Conservation (phyloP, 2,329 filamentous ascomycete species). For the Tolypocladium guangdongense region DNA sequence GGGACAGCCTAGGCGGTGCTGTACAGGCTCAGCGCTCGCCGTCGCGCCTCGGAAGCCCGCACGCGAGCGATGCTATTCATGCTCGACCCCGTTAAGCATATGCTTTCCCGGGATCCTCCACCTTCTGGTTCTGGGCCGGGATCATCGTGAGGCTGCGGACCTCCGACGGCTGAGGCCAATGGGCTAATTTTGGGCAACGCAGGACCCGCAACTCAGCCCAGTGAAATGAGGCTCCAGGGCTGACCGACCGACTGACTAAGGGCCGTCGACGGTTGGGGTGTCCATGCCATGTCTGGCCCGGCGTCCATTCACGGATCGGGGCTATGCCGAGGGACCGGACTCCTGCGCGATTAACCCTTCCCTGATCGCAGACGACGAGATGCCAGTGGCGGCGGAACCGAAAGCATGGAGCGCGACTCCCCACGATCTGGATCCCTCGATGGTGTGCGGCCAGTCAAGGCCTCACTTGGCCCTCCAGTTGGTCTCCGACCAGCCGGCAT, state of each 20-base stretch:
- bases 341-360: background rate
- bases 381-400: background rate
- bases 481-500: too few species aligned
- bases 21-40: background rate
- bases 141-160: background rate
- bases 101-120: background rate
- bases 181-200: background rate
- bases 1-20: too few species aligned
- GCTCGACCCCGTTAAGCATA: background rate
- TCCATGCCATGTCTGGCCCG: background rate
- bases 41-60: too few species aligned
- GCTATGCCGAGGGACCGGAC: background rate
- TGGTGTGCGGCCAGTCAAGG: background rate
- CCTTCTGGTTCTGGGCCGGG: background rate
- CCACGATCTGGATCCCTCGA: background rate
- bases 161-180: background rate
- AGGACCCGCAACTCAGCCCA: background rate
- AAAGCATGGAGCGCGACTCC: background rate
- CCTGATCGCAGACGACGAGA: background rate
- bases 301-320: background rate
- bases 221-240: background rate
- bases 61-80: too few species aligned
- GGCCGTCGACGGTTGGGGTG: background rate
- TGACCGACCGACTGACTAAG: too few species aligned
- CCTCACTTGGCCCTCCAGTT: background rate